Conservation (phyloP, 1,284 basidiomycete genomes). For the Naganishia albida region DNA sequence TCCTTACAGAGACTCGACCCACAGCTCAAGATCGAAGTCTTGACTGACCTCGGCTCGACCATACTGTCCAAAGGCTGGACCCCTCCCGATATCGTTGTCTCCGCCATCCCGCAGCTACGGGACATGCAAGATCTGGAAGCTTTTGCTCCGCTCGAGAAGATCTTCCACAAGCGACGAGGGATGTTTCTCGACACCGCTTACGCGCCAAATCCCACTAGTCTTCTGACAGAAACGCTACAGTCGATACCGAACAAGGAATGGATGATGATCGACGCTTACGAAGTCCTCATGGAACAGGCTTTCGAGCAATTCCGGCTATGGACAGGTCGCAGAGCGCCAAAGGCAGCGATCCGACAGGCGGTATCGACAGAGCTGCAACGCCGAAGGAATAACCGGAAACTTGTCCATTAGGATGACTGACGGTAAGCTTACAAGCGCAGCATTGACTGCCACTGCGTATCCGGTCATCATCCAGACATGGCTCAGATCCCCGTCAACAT, state of each 20-base stretch:
- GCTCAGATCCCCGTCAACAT: no score
- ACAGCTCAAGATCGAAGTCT: constrained; percentile 22
- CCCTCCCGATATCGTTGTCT: constrained; percentile 33
- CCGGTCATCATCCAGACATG: no score
- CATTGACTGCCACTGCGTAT: no score
- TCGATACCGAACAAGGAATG: constrained; percentile 58
- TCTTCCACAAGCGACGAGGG: constrained; percentile 23
- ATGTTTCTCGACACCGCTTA: constrained; percentile 28
- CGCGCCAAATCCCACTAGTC: constrained; percentile 56
- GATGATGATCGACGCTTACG: constrained; percentile 73
- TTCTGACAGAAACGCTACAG: constrained; percentile 60
- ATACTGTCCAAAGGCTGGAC: constrained; percentile 1
- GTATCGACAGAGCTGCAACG: constrained; percentile 49
- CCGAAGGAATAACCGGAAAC: background rate
- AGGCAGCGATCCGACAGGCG: constrained; percentile 51
- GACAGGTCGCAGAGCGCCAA: constrained; percentile 62
- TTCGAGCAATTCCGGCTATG: constrained; percentile 80
- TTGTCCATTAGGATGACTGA: background rate
- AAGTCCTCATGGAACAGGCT: constrained; percentile 83
- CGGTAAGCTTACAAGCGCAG: no score
- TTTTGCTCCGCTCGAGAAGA: constrained; percentile 24
- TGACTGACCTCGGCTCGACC: constrained; percentile 1
- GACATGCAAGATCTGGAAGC: constrained; percentile 16
- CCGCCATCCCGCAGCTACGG: constrained; percentile 28
- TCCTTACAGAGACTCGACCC: constrained; percentile 27